Evolutionary conservation across 352 stramenopile species (phyloP).

Genomic region (Thraustochytrium sp.): DNA sequence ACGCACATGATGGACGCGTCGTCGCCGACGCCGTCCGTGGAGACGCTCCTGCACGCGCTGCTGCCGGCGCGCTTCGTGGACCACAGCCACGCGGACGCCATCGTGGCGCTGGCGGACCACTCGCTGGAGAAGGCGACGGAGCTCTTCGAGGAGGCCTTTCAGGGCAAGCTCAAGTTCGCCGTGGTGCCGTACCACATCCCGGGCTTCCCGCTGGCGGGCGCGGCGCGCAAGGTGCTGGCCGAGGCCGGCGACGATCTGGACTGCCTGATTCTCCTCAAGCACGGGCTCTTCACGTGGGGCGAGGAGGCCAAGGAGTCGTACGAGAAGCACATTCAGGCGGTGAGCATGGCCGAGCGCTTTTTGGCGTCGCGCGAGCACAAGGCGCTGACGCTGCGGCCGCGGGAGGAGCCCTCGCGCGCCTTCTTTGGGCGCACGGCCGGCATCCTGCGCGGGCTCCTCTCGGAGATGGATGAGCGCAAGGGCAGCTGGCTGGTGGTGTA

Average conservation of each 20-base stretch:
- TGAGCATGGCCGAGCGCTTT: constrained; percentile 6
- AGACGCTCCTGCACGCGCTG: constrained; percentile 33
- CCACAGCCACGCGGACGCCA: constrained; percentile 37
- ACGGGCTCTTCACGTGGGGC: constrained; percentile 39
- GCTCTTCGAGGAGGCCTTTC: constrained; percentile 33
- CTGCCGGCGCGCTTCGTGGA: constrained; percentile 26
- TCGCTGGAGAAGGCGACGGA: background rate
- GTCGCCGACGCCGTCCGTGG: constrained; percentile 17
- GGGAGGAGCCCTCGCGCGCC: background rate
- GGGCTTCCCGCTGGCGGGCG: constrained; percentile 6
- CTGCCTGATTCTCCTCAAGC: constrained; percentile 42
- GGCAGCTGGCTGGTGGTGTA: background rate
- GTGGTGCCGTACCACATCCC: constrained; percentile 33
- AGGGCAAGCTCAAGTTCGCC: constrained; percentile 30
- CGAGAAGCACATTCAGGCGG: constrained; percentile 39
- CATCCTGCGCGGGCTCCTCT: background rate
- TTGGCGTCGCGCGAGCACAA: background rate
- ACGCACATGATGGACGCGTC: constrained; percentile 41
- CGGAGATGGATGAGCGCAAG: background rate
- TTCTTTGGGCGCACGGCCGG: constrained; percentile 17
- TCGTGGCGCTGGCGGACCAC: constrained; percentile 34
- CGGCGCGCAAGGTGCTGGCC: background rate
- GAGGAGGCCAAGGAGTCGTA: background rate
- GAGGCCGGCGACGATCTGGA: constrained; percentile 5
- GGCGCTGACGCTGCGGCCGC: background rate